Base-by-base conservation (phyloP, 2,329 filamentous ascomycete genomes). In the Claviceps purpurea region DNA sequence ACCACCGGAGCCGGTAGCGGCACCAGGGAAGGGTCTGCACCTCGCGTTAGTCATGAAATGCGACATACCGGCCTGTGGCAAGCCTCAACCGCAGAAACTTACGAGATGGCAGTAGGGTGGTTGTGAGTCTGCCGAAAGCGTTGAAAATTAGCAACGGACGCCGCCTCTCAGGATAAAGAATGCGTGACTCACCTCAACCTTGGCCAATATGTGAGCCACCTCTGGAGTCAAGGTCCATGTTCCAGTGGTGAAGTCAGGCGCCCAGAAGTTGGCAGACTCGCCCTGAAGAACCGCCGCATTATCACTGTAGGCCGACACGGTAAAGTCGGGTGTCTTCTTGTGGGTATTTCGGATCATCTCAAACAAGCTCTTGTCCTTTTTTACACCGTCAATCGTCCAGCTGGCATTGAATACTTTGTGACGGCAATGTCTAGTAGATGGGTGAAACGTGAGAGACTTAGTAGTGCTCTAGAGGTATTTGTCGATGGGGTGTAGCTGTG, bases 311-410 rank as follows among this genome's bases (percentile, higher is more conserved):
- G 93, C 93, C 39, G 89, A 96, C 44, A 97, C 79, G n/a, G 90
- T 94, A 64, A 82, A 85, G 50, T 86, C 74, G 0, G 89, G 87
- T 53, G 82, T 84, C 61, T 81, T 79, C 66, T 88, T 85, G 70
- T 98, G 89, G 1, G 93, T 98, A 67, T 96, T 95, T 59, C 86
- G 80, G 64, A 98, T 98, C 93, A 98, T 97, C 39, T 82, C 82
- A 64, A 98, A 98, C 7, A 98, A 76, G 58, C 85, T 91, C 64
- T 85, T 79, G 46, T 80, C 77, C 76, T 90, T 93, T 57, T 76
- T 72, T 58, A 85, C 75, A 50, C 90, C 90, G 65, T 98, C 90
- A 61, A 98, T 94, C 16, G 84, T 93, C 89, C 93, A 98, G 54
- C 83, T 84, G 30, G 93, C 90, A 68, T 98, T 98, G 78, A 98